Evolutionary conservation across 2,329 filamentous ascomycete genomes (phyloP).

Genomic region (Neonectria ditissima): DNA sequence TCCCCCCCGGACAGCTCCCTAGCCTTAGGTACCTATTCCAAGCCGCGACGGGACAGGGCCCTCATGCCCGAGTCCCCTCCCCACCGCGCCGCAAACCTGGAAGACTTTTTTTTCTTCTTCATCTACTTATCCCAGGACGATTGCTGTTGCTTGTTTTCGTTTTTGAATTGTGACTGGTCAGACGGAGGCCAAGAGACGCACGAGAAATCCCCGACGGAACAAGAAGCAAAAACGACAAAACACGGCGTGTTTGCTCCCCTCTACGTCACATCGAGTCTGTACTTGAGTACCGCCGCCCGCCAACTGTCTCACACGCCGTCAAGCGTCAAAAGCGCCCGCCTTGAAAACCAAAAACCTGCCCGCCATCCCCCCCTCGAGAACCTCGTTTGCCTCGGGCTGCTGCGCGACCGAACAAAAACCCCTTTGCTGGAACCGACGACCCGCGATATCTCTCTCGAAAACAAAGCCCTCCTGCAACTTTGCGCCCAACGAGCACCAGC

Average conservation of each 20-base stretch:
- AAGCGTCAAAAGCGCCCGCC: slow-evolving; percentile 6
- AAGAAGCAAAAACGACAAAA: slow-evolving; percentile 2
- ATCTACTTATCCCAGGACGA: slow-evolving; percentile 10
- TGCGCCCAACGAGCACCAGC: slow-evolving; percentile 9
- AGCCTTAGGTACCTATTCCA: slow-evolving; percentile 26
- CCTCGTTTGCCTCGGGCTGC: slow-evolving; percentile 19
- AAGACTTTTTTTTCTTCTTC: slow-evolving; percentile 23
- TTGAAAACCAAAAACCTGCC: slow-evolving; percentile 17
- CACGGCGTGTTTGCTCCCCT: slow-evolving; percentile 38
- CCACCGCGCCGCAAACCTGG: slow-evolving; percentile 30
- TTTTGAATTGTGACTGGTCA: slow-evolving; percentile 23
- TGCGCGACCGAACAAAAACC: neutral
- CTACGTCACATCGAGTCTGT: slow-evolving; percentile 26
- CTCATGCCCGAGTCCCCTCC: slow-evolving; percentile 36
- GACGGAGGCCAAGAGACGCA: slow-evolving; percentile 3
- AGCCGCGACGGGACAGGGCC: slow-evolving; percentile 29
- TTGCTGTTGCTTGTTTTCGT: slow-evolving; percentile 6
- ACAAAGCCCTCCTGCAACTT: neutral
- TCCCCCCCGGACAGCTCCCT: slow-evolving; percentile 17
- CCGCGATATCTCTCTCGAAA: neutral
- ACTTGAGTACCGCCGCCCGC: neutral
- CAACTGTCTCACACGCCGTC: slow-evolving; percentile 14
- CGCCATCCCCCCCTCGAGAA: neutral
- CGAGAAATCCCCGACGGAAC: slow-evolving; percentile 17
- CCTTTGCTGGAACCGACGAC: neutral